Evolutionary conservation across 768 basidiomycete species (phyloP).

Genomic region (Suillus cothurnatus): DNA sequence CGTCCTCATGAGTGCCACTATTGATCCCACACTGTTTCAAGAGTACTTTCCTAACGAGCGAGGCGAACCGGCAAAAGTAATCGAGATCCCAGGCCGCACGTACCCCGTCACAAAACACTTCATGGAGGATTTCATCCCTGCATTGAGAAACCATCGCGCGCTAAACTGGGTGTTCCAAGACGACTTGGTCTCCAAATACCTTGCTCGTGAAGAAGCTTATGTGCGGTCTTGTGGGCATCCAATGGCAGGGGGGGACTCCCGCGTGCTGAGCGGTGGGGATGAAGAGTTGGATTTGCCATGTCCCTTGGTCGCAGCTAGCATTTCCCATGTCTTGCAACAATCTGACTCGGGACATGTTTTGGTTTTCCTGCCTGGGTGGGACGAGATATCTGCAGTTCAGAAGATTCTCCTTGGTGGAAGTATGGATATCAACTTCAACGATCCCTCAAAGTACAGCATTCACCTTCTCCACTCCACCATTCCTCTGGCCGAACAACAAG

Average conservation of each 20-base stretch:
- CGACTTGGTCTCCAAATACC: slow-evolving; percentile 69
- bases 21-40: slow-evolving; percentile 88
- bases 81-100: slow-evolving; percentile 88
- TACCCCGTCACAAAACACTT: slow-evolving; percentile 85
- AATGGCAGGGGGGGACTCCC: slow-evolving; percentile 32
- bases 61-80: slow-evolving; percentile 63
- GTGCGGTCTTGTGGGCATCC: slow-evolving; percentile 5
- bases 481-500: slow-evolving; percentile 85
- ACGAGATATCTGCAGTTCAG: slow-evolving; percentile 80
- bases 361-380: slow-evolving; percentile 93
- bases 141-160: slow-evolving; percentile 43
- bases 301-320: slow-evolving; percentile 77
- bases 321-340: slow-evolving; percentile 72
- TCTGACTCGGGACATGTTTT: slow-evolving; percentile 86
- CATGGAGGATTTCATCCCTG: slow-evolving; percentile 73
- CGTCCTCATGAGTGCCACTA: slow-evolving; percentile 94
- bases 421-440: slow-evolving; percentile 62
- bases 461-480: slow-evolving; percentile 90
- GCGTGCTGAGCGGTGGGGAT: slow-evolving; percentile 17
- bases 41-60: slow-evolving; percentile 75
- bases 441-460: slow-evolving; percentile 59
- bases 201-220: slow-evolving; percentile 56
- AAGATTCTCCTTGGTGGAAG: slow-evolving; percentile 54
- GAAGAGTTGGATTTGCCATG: slow-evolving; percentile 79
- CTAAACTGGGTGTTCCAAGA: slow-evolving; percentile 70